phyloP scores from a whole-genome alignment of 257 asterid genomes.

The Eucommia ulmoides region DNA sequence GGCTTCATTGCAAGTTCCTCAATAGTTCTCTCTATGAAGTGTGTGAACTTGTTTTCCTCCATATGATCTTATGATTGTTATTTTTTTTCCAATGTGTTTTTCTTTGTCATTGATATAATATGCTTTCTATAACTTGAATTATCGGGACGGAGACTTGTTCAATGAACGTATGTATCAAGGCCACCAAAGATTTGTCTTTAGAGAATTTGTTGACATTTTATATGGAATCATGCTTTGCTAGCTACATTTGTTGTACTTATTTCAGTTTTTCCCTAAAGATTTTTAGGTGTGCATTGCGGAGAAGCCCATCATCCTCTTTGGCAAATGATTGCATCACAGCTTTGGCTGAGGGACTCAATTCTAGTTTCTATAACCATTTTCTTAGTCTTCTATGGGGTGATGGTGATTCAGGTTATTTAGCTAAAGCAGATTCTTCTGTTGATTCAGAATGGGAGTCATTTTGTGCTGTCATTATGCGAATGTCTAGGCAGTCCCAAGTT shows the following conservation, averaged over 20 bases:
- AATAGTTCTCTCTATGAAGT: no score
- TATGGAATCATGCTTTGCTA: no score
- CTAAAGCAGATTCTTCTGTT: conserved; percentile 29
- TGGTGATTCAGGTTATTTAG: conserved; percentile 38
- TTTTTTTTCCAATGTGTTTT: no score
- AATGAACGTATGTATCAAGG: no score
- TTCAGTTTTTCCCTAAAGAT: conserved; percentile 30
- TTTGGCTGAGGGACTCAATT: conserved; percentile 74
- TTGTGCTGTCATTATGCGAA: conserved; percentile 34
- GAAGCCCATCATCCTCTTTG: conserved; percentile 77
- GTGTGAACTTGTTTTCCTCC: no score
- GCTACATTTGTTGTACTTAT: not conserved
- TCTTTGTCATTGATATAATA: no score
- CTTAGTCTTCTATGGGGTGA: conserved; percentile 65
- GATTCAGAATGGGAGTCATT: conserved; percentile 89
- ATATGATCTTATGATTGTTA: no score
- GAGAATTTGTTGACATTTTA: no score
- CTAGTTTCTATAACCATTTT: conserved; percentile 54
- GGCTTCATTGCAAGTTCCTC: no score
- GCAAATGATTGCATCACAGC: conserved; percentile 76
- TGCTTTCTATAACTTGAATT: no score
- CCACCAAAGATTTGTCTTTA: no score
- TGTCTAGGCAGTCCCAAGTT: conserved; percentile 27
- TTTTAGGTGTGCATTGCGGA: conserved; percentile 66
- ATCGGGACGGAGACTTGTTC: no score